Percentiles rank a stretch among this genome's conserved stretches.
Conservation (phyloP, 148 eudicot genomes). For the Vaccinium vitisidaea region DNA sequence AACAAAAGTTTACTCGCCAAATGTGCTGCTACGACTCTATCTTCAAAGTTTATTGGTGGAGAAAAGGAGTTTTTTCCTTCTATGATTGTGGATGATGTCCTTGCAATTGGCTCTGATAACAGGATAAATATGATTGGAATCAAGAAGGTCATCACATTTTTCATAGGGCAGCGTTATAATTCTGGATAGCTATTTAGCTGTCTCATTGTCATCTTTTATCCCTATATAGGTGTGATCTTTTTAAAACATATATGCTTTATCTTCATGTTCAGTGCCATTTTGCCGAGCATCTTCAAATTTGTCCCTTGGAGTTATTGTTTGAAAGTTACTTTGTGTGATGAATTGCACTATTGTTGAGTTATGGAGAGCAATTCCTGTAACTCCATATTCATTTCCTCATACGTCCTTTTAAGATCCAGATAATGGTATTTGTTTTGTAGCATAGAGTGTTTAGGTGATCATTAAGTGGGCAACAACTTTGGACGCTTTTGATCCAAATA, state of each 20-base stretch:
- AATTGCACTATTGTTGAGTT: neutral
- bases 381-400: too few relatives aligned
- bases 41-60: too few relatives aligned
- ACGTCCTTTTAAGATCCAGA: too few relatives aligned
- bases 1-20: conserved; percentile 79
- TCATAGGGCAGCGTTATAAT: neutral
- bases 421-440: neutral
- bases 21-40: too few relatives aligned
- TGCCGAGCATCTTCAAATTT: neutral
- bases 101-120: conserved; percentile 78
- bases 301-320: neutral
- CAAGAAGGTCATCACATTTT: conserved; percentile 54
- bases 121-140: conserved; percentile 90
- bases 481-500: neutral
- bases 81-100: conserved; percentile 93
- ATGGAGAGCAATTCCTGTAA: too few relatives aligned
- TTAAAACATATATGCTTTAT: neutral
- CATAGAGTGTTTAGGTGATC: neutral
- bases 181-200: neutral
- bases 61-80: conserved; percentile 91
- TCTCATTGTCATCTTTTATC: conserved; percentile 7
- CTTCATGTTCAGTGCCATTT: neutral
- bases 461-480: neutral
- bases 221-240: neutral
- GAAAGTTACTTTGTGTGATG: neutral